Conservation (phyloP, 2,329 filamentous ascomycete genomes). For the Calonectria pseudoreteaudii region DNA sequence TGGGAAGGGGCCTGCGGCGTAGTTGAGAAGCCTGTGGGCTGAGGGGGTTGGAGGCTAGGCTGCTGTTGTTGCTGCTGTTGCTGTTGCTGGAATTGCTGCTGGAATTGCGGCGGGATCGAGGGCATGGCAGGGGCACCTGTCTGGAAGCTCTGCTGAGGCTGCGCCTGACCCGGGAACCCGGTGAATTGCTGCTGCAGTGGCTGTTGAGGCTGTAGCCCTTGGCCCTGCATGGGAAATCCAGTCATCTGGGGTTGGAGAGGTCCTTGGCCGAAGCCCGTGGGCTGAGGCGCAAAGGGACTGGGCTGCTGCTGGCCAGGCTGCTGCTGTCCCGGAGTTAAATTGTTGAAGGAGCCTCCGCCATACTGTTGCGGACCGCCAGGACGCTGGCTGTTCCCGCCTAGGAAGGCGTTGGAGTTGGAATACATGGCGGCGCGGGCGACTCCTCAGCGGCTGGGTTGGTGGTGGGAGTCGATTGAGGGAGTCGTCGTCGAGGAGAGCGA, state of each 20-base stretch:
- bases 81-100: slow-evolving; percentile 69
- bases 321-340: slow-evolving; percentile 56
- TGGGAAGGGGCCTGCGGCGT: slow-evolving; percentile 63
- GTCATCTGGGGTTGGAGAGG: slow-evolving; percentile 69
- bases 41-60: slow-evolving; percentile 54
- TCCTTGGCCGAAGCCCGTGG: slow-evolving; percentile 68
- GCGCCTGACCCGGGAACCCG: slow-evolving; percentile 65
- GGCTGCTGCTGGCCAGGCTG: slow-evolving; percentile 65
- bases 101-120: slow-evolving; percentile 69
- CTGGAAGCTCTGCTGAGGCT: slow-evolving; percentile 71
- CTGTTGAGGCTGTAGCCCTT: slow-evolving; percentile 68
- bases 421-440: slow-evolving; percentile 72
- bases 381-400: slow-evolving; percentile 82
- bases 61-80: slow-evolving; percentile 62
- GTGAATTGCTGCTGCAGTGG: slow-evolving; percentile 76
- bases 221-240: slow-evolving; percentile 66
- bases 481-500: slow-evolving; percentile 10
- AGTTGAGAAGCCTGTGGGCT: slow-evolving; percentile 58
- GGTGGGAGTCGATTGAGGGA: slow-evolving; percentile 28
- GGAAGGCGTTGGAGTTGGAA: slow-evolving; percentile 87
- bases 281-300: slow-evolving; percentile 68
- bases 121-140: slow-evolving; percentile 71
- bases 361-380: slow-evolving; percentile 69
- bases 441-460: slow-evolving; percentile 24
- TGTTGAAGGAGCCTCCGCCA: slow-evolving; percentile 59